These are phyloP conservation scores for Neofusicoccum cordaticola DNA, from an alignment of 2,329 filamentous ascomycete genomes.

Conservation along the genomic window DNA sequence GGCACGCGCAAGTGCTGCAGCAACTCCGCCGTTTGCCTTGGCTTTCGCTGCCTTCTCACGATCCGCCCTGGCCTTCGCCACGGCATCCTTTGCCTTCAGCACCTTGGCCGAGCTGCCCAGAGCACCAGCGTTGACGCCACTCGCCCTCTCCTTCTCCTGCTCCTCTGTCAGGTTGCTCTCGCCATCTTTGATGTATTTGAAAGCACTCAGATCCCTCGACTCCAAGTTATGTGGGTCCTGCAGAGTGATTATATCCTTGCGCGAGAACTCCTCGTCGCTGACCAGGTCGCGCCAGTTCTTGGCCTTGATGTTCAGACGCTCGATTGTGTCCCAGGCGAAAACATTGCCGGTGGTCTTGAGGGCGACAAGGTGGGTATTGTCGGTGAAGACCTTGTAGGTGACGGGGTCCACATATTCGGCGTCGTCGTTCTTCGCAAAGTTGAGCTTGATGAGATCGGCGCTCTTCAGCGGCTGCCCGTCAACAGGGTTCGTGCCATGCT, in stretches of 20 bases:
- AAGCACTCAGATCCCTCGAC: conserved; percentile 76
- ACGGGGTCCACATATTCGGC: conserved; percentile 93
- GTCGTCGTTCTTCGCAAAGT: conserved; percentile 88
- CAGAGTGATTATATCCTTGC: conserved; percentile 91
- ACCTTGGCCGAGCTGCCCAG: conserved; percentile 81
- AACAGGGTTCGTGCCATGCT: conserved; percentile 88
- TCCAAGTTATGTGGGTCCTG: conserved; percentile 93
- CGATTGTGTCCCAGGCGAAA: conserved; percentile 93
- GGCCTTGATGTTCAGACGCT: conserved; percentile 91
- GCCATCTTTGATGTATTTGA: conserved; percentile 86
- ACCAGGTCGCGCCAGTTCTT: conserved; percentile 94
- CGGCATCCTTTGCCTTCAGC: conserved; percentile 83
- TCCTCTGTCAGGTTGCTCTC: conserved; percentile 63
- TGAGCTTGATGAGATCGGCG: conserved; percentile 83
- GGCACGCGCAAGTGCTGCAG: conserved; percentile 24
- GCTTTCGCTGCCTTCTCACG: conserved; percentile 46
- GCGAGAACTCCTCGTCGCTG: conserved; percentile 79
- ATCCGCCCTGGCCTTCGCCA: conserved; percentile 82
- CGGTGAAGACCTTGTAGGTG: conserved; percentile 94
- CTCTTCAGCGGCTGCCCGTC: conserved; percentile 75
- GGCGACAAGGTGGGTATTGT: conserved; percentile 95
- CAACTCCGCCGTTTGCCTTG: conserved; percentile 24
- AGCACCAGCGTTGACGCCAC: conserved; percentile 74
- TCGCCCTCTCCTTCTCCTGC: conserved; percentile 64
- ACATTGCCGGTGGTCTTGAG: conserved; percentile 86